Evolutionary conservation across 2,329 filamentous ascomycete genomes (phyloP).

Genomic region (Ophiosphaerella narmari): DNA sequence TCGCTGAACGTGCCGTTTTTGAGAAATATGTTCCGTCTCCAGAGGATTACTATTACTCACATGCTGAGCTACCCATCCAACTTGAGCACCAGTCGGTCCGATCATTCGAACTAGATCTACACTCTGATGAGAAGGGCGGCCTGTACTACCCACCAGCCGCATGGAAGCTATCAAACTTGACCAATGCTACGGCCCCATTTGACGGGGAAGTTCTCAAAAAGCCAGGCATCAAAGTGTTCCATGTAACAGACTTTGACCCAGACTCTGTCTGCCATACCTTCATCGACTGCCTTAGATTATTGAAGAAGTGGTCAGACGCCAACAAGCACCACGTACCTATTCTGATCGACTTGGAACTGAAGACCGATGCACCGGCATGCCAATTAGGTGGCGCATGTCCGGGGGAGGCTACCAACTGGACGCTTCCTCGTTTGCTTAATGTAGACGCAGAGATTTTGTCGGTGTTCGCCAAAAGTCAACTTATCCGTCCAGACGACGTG

Average conservation of each 20-base stretch:
- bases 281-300: conserved; percentile 49
- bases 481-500: conserved; percentile 56
- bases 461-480: conserved; percentile 47
- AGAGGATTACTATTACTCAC: conserved; percentile 55
- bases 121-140: conserved; percentile 55
- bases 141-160: conserved; percentile 54
- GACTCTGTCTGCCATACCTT: conserved; percentile 55
- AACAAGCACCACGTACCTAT: conserved; percentile 54
- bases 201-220: conserved; percentile 47
- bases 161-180: conserved; percentile 48
- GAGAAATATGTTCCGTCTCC: conserved; percentile 44
- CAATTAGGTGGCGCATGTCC: conserved; percentile 44
- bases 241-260: conserved; percentile 57
- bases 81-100: conserved; percentile 53
- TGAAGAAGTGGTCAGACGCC: conserved; percentile 53
- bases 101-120: conserved; percentile 56
- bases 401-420: conserved; percentile 51
- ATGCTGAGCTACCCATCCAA: conserved; percentile 52
- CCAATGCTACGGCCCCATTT: conserved; percentile 46
- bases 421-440: conserved; percentile 48
- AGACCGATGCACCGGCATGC: conserved; percentile 47
- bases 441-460: conserved; percentile 56
- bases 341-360: conserved; percentile 57
- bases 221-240: conserved; percentile 56
- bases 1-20: conserved; percentile 50